Evolutionary conservation across 2,329 filamentous ascomycete species (phyloP), one percentile per base, ranked within the genome.

Genomic region (Cytospora schulzeri): DNA sequence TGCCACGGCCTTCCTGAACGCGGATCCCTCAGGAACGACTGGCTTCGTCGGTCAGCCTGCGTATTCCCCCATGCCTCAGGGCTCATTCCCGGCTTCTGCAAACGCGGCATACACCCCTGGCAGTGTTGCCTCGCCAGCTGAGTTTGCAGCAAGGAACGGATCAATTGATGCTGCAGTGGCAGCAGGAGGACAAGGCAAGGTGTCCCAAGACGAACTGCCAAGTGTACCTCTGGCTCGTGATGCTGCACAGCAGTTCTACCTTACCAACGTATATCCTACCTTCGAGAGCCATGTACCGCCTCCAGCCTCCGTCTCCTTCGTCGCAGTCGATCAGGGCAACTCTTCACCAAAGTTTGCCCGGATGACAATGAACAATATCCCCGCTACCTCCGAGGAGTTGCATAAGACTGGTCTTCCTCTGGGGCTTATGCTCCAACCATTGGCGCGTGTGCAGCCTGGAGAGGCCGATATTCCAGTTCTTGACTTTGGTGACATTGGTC

Each of bases 241-340:
- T 76, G 78, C 86, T 9, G 84, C 91, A 9, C 91, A 95, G 69
- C 88, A 90, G 69, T 90, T 93, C 79, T 99, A 94, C 75, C 85
- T 96, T 70, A 88, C 84, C 70, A 91, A 97, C 76, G 84, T 96
- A 59, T 98, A 97, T 75, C 93, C 94, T 22, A 99, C 95, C 4
- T 96, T 98, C 80, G 94, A 98, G 78, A 91, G 91, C 65, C 93
- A 97, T 74, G 83, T 97, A 2, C 93, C 95, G 14, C 95, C 95
- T 55, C 93, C 95, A 2, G 91, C 93, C 17, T 87, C 91, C 6
- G 85, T 95, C 26, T 93, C 95, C 2, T 98, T 95, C 73, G 90
- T 97, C 45, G 91, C 93, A n/a, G 91, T 89, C 71, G 95, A 99
- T 72, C 95, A 99, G 76, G 95, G 95, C 71, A 99, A 97, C 75